Evolutionary conservation across 805 yeast genomes (phyloP).

Genomic region (Kodamaea kaohsiungensis): DNA sequence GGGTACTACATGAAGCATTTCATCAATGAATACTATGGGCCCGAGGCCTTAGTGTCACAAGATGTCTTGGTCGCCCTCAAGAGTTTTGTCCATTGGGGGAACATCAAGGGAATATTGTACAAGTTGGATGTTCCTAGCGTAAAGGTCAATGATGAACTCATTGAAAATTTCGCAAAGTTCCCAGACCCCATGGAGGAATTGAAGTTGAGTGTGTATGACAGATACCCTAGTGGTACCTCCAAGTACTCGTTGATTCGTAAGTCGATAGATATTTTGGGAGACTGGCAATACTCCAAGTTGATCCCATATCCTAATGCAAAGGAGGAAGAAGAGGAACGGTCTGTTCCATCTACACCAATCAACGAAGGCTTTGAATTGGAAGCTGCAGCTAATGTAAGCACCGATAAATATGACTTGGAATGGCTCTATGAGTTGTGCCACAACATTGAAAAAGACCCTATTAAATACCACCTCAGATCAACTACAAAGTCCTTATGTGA

Average conservation of each 20-base stretch:
- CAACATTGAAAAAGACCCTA: slow-evolving; percentile 48
- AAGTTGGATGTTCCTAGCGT: slow-evolving; percentile 42
- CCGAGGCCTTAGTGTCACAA: slow-evolving; percentile 36
- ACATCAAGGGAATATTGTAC: slow-evolving; percentile 48
- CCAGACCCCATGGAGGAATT: slow-evolving; percentile 45
- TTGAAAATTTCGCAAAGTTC: slow-evolving; percentile 34
- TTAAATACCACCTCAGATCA: slow-evolving; percentile 49
- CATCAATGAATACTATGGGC: slow-evolving; percentile 41
- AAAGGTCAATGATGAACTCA: slow-evolving; percentile 29
- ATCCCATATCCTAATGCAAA: slow-evolving; percentile 34
- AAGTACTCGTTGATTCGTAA: slow-evolving; percentile 45
- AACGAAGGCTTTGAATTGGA: neutral
- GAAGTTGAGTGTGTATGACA: slow-evolving; percentile 38
- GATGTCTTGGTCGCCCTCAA: slow-evolving; percentile 49
- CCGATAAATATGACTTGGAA: slow-evolving; percentile 21
- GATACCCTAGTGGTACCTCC: slow-evolving; percentile 57
- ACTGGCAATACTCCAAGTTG: slow-evolving; percentile 39
- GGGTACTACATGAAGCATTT: slow-evolving; percentile 44
- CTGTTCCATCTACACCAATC: neutral
- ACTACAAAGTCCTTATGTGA: slow-evolving; percentile 32
- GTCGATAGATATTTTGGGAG: slow-evolving; percentile 35
- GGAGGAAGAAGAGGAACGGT: neutral
- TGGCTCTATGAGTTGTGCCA: slow-evolving; percentile 44
- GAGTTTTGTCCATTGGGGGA: slow-evolving; percentile 57
- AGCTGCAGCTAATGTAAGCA: neutral